Evolutionary conservation across 306 rosid species (phyloP), one percentile per base, ranked within the genome.

Genomic region (Lathyrus sativus): DNA sequence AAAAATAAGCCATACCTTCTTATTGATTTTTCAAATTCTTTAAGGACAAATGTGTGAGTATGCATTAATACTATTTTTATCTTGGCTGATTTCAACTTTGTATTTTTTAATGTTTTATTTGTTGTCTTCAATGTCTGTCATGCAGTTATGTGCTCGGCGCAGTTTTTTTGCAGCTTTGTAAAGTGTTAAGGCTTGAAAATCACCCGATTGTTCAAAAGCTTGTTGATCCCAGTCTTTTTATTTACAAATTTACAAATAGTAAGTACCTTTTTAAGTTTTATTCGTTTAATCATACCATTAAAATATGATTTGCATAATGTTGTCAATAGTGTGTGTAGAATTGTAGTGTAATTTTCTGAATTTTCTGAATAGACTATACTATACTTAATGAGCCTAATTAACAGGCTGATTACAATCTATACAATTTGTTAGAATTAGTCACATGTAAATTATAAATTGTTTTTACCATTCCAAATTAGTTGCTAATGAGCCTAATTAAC

Each of bases 141-240:
- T 71, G 86, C 82, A 91, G 97, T 59, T 91, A 91, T 68, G 86
- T 75, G 48, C 85, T 91, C 9, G 97, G 96, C n/a, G 84, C 89
- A 44, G 92, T 83, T 29, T 91, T 88, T 80, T 83, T 91, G 84
- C 96, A 91, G 84, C 97, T 88, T 42, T 88, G 89, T 74, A 74
- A 83, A 85, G 74, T 85, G 48, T 71, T 88, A 73, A 85, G 86
- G 71, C 91, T 86, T 31, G 85, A 65, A 49, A 84, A 88, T 80
- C 95, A 85, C 62, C 84, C 87, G 14, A 80, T 87, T 51, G 81
- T 85, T 76, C 84, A 80, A 65, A 88, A 80, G 70, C 91, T 84
- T 33, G 80, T 88, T 78, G 97, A 91, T 83, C 97, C 97, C 35
- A 81, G 91, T 62, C 90, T 89, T 42, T 91, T 85, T 66, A 88